phyloP scores from a whole-genome alignment of 2,329 filamentous ascomycete species.

The Beauveria rudraprayagi region DNA sequence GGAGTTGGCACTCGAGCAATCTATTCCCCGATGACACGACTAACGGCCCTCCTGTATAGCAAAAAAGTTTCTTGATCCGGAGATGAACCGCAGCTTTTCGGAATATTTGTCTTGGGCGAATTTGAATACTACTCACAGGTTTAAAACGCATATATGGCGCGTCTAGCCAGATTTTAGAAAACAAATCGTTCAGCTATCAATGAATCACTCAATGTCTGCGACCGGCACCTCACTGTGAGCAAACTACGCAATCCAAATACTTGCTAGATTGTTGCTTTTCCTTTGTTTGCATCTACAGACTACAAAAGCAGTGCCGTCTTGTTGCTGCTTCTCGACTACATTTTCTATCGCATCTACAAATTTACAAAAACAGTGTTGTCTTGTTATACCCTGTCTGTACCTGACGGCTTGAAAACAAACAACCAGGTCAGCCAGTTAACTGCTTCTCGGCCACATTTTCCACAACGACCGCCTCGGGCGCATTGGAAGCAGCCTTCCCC shows the following conservation, averaged over 20 bases:
- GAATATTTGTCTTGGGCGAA: too few species aligned
- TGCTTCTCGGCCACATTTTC: neutral
- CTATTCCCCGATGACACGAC: conserved; percentile 15
- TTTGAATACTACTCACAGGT: too few species aligned
- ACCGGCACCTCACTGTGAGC: neutral
- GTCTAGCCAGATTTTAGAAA: too few species aligned
- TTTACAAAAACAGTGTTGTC: neutral
- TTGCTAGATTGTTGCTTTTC: neutral
- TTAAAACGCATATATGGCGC: too few species aligned
- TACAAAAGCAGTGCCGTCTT: too few species aligned
- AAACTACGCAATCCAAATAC: too few species aligned
- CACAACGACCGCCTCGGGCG: neutral
- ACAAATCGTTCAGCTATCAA: too few species aligned
- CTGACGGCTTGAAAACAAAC: too few species aligned
- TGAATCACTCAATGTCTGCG: neutral
- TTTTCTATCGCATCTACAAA: neutral
- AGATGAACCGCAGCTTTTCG: too few species aligned
- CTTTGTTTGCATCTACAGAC: neutral
- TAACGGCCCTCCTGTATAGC: neutral
- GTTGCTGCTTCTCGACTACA: too few species aligned
- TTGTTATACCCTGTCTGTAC: neutral
- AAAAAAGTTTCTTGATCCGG: too few species aligned
- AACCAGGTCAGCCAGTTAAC: too few species aligned
- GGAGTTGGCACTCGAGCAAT: conserved; percentile 19
- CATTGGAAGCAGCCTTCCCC: conserved; percentile 20